Conservation (phyloP, 768 basidiomycete species). For the Guyanaporus albipodus region DNA sequence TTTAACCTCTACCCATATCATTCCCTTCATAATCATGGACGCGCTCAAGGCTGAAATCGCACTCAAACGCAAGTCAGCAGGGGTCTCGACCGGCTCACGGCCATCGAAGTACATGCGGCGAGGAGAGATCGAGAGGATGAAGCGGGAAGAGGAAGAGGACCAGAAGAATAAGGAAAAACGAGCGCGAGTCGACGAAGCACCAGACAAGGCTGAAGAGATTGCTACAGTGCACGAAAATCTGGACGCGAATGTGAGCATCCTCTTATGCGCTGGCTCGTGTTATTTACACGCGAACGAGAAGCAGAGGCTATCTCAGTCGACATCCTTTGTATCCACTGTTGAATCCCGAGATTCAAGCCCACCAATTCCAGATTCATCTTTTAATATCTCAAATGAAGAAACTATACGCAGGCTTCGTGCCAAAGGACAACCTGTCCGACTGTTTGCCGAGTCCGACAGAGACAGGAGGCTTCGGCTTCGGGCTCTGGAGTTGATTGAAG, state of each 20-base stretch:
- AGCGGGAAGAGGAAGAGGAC: slow-evolving; percentile 44
- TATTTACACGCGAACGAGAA: slow-evolving; percentile 45
- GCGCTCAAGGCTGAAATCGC: slow-evolving; percentile 87
- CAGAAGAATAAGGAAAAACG: slow-evolving; percentile 30
- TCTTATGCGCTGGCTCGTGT: slow-evolving; percentile 1
- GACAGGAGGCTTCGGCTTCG: slow-evolving; percentile 86
- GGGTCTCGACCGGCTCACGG: slow-evolving; percentile 42
- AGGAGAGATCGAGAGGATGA: slow-evolving; percentile 81
- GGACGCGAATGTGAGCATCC: slow-evolving; percentile 42
- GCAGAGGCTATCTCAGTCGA: slow-evolving; percentile 39
- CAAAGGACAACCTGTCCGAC: slow-evolving; percentile 90
- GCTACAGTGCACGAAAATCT: slow-evolving; percentile 23
- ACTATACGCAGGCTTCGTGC: slow-evolving; percentile 82
- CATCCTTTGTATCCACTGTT: slow-evolving; percentile 37
- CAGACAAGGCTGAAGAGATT: slow-evolving; percentile 11
- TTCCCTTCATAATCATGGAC: slow-evolving; percentile 55
- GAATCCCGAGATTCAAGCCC: slow-evolving; percentile 36
- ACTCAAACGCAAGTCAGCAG: slow-evolving; percentile 75
- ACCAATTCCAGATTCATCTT: slow-evolving; percentile 42
- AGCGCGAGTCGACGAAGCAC: slow-evolving; percentile 34
- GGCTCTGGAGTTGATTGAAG: slow-evolving; percentile 93
- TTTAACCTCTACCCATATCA: background rate
- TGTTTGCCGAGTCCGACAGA: slow-evolving; percentile 95
- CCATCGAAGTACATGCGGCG: slow-evolving; percentile 86
- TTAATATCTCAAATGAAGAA: slow-evolving; percentile 93